Evolutionary conservation across 2,329 filamentous ascomycete species (phyloP).

Genomic region (Fusarium sp.): DNA sequence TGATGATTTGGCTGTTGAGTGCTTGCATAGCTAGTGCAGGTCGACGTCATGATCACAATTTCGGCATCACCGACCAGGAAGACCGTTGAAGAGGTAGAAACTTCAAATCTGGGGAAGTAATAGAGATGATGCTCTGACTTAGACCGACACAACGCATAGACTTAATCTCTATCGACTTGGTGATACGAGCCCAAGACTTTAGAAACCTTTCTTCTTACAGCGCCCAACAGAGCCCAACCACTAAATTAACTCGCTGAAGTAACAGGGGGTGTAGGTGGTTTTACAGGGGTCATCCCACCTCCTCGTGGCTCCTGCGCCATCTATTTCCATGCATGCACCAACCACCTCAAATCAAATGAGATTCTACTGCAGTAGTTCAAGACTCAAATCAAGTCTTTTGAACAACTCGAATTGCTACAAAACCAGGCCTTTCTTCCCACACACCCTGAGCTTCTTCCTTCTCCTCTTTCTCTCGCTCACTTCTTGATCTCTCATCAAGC

Average conservation of each 20-base stretch:
- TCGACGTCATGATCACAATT: constrained; percentile 28
- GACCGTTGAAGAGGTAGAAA: neutral
- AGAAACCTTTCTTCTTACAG: neutral
- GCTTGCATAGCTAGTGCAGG: constrained; percentile 37
- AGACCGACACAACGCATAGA: neutral
- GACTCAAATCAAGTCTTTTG: constrained; percentile 6
- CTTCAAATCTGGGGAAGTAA: constrained; percentile 1
- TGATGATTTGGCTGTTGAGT: constrained; percentile 25
- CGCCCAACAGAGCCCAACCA: constrained; percentile 30
- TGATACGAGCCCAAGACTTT: neutral
- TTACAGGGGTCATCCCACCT: constrained; percentile 32
- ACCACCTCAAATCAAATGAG: constrained; percentile 24
- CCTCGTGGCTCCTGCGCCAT: constrained; percentile 39
- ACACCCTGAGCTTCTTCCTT: constrained; percentile 16
- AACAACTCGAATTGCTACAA: constrained; percentile 28
- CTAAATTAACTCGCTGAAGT: constrained; percentile 11
- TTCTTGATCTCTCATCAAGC: constrained; percentile 14
- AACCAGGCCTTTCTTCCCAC: constrained; percentile 26
- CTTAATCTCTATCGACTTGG: constrained; percentile 17
- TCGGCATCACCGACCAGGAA: constrained; percentile 25
- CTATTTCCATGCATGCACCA: constrained; percentile 37
- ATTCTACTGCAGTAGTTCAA: constrained; percentile 3
- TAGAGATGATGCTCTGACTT: neutral
- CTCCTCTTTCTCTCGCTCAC: neutral
- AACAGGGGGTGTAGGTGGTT: constrained; percentile 17